These are phyloP conservation scores for Collariella sp. DNA, from an alignment of 495 filamentous ascomycete genomes.

Conservation along the genomic window DNA sequence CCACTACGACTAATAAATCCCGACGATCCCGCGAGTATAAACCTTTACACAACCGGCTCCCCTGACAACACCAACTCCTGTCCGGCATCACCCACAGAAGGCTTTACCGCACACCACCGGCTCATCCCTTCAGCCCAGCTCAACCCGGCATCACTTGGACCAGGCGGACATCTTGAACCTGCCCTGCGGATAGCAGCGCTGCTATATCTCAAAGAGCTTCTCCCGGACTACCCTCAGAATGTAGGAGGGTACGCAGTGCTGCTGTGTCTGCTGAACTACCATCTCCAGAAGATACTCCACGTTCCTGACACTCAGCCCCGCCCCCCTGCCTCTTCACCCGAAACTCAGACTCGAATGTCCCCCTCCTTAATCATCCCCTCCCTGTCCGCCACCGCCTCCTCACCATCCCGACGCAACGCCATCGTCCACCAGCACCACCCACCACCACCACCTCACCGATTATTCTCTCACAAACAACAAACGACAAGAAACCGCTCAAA, in stretches of 20 bases:
- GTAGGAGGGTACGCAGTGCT: constrained; percentile 24
- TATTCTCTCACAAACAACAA: background rate
- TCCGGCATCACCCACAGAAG: background rate
- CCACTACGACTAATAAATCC: constrained; percentile 11
- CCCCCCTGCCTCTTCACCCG: too few species aligned
- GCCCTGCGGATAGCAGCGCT: constrained; percentile 21
- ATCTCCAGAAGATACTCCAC: background rate
- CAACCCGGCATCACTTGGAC: background rate
- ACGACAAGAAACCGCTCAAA: background rate
- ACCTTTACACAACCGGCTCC: constrained; percentile 2
- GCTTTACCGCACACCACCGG: constrained; percentile 20
- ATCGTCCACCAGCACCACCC: background rate
- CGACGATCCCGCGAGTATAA: background rate
- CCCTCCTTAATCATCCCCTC: background rate
- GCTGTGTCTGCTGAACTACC: constrained; percentile 12
- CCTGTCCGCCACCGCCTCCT: background rate
- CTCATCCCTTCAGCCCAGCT: constrained; percentile 6
- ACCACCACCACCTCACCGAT: background rate
- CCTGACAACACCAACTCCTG: background rate
- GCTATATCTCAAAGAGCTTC: constrained; percentile 21
- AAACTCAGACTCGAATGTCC: background rate
- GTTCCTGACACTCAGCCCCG: background rate
- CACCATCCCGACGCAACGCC: background rate
- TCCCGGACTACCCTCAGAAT: constrained; percentile 24
- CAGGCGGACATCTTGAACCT: constrained; percentile 10